Evolutionary conservation across 1,139 yeast genomes (phyloP).

Genomic region (Candida sanyaensis): DNA sequence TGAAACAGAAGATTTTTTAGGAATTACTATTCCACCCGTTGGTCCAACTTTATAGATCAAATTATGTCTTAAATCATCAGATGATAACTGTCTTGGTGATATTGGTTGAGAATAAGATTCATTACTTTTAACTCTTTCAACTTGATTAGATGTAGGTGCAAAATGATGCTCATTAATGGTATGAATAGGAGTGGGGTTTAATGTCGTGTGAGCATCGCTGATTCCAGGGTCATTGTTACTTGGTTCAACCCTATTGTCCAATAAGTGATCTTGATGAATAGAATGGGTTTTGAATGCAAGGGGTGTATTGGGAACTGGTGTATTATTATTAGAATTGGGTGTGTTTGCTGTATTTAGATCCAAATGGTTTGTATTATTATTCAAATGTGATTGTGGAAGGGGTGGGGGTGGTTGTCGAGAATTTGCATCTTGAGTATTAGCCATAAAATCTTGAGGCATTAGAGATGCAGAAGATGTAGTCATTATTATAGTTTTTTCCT

Average conservation of each 20-base stretch:
- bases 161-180: background rate
- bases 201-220: constrained; percentile 5
- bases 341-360: background rate
- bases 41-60: constrained; percentile 33
- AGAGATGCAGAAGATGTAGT: constrained; percentile 2
- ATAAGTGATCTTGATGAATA: background rate
- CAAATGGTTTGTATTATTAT: background rate
- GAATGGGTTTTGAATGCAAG: background rate
- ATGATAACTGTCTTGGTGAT: constrained; percentile 11
- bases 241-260: background rate
- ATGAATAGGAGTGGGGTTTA: background rate
- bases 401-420: background rate
- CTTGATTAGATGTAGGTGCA: background rate
- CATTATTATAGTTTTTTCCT: background rate
- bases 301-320: background rate
- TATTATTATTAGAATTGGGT: background rate
- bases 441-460: background rate
- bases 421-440: background rate
- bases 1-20: constrained; percentile 24
- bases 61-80: constrained; percentile 23
- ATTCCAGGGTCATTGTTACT: no score
- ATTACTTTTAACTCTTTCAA: background rate
- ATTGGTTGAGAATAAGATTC: constrained; percentile 8
- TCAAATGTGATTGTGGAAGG: background rate
- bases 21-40: constrained; percentile 16